Conservation (phyloP, 2,329 filamentous ascomycete genomes). For the Thielaviopsis ethacetica region DNA sequence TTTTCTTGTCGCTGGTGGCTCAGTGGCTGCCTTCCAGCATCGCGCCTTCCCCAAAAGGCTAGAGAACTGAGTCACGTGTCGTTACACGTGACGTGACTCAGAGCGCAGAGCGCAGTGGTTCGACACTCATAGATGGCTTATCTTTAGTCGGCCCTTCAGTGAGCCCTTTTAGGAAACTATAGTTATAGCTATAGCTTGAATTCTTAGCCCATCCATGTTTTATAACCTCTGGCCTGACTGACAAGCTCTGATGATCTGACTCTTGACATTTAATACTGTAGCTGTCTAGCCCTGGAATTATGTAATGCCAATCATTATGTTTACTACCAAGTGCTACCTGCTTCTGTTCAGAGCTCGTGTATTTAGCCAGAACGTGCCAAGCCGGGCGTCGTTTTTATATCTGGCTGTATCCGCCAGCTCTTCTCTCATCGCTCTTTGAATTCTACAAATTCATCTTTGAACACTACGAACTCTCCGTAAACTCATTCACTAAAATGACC, state of each 20-base stretch:
- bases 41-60: too few relatives aligned
- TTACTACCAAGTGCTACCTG: background rate
- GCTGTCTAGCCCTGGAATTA: background rate
- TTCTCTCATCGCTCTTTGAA: background rate
- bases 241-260: background rate
- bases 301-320: background rate
- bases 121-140: background rate
- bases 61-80: too few relatives aligned
- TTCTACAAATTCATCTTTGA: background rate
- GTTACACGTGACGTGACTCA: too few relatives aligned
- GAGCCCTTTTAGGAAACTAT: too few relatives aligned
- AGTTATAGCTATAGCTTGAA: too few relatives aligned
- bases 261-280: background rate
- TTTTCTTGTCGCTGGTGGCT: background rate
- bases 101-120: too few relatives aligned
- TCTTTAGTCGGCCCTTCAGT: too few relatives aligned
- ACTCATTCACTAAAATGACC: background rate
- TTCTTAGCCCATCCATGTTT: too few relatives aligned
- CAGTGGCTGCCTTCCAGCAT: too few relatives aligned
- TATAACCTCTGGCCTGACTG: background rate
- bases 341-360: too few relatives aligned
- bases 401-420: background rate
- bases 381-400: background rate
- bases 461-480: too few relatives aligned
- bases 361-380: background rate